phyloP scores from a whole-genome alignment of 805 yeast genomes.

The Candida odintsovae region DNA sequence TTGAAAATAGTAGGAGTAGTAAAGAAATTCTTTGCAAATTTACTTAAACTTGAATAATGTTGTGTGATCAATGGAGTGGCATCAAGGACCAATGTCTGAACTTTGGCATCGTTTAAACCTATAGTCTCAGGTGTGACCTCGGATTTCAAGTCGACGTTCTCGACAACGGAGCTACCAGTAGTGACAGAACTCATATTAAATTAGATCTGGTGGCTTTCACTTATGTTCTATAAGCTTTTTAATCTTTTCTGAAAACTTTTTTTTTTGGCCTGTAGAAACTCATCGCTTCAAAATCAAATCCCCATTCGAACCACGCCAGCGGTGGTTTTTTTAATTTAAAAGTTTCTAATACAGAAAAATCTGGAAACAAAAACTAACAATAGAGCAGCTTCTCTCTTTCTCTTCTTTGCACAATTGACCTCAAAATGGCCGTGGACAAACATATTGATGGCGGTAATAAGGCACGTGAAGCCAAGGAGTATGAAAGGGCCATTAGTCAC shows the following conservation, averaged over 20 bases:
- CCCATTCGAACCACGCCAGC: neutral
- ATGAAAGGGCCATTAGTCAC: constrained; percentile 34
- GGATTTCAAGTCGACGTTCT: neutral
- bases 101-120: constrained; percentile 5
- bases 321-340: neutral
- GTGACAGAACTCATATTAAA: neutral
- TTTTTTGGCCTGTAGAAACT: neutral
- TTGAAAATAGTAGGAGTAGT: constrained; percentile 89
- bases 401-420: neutral
- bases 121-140: neutral
- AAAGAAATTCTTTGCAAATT: constrained; percentile 63
- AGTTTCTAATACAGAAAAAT: neutral
- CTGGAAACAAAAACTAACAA: too few species aligned
- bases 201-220: neutral
- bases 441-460: constrained; percentile 31
- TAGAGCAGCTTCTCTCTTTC: too few species aligned
- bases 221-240: neutral
- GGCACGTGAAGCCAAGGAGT: constrained; percentile 35
- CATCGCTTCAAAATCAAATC: constrained; percentile 1
- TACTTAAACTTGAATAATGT: constrained; percentile 65
- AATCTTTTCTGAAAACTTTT: neutral
- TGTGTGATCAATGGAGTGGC: constrained; percentile 94
- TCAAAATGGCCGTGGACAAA: constrained; percentile 28
- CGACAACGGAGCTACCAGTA: neutral
- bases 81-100: constrained; percentile 62